These are phyloP conservation scores for Sapria himalayana DNA, from an alignment of 345 rosid genomes.

Conservation along the genomic window DNA sequence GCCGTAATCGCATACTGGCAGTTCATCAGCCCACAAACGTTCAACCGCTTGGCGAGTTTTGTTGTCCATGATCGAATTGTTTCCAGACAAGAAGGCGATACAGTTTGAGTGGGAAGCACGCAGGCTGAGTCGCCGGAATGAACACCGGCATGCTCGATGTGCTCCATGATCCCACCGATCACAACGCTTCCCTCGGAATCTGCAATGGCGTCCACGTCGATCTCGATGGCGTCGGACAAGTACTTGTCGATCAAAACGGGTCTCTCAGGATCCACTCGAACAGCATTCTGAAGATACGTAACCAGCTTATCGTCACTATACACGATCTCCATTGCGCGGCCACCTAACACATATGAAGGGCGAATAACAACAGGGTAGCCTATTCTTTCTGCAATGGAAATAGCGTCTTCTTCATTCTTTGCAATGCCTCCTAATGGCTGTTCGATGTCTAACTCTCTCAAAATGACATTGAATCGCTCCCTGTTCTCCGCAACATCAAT, in stretches of 20 bases:
- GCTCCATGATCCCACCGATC: slow-evolving; percentile 97
- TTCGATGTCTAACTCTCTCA: slow-evolving; percentile 57
- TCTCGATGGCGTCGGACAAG: slow-evolving; percentile 75
- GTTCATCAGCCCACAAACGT: slow-evolving; percentile 91
- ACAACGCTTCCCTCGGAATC: slow-evolving; percentile 66
- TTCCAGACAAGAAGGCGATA: slow-evolving; percentile 48
- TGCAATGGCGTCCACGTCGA: slow-evolving; percentile 78
- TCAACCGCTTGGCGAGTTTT: slow-evolving; percentile 52
- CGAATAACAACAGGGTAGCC: slow-evolving; percentile 93
- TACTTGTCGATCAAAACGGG: slow-evolving; percentile 84
- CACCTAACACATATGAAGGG: slow-evolving; percentile 91
- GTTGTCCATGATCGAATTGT: slow-evolving; percentile 70
- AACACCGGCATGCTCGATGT: slow-evolving; percentile 94
- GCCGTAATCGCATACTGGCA: slow-evolving; percentile 80
- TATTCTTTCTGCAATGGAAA: slow-evolving; percentile 55
- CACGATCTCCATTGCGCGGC: slow-evolving; percentile 93
- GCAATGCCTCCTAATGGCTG: slow-evolving; percentile 98
- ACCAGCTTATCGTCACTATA: slow-evolving; percentile 57
- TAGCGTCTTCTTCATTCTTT: slow-evolving; percentile 71
- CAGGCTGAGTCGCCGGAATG: slow-evolving; percentile 99
- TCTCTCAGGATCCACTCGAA: slow-evolving; percentile 78
- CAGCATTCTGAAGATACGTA: slow-evolving; percentile 73
- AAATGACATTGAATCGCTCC: slow-evolving; percentile 72
- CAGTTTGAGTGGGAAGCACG: slow-evolving; percentile 65
- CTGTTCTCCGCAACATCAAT: slow-evolving; percentile 96